These are phyloP conservation scores for Helenozyma rhizophorensis DNA, from an alignment of 805 yeast genomes.

Conservation along the genomic window DNA sequence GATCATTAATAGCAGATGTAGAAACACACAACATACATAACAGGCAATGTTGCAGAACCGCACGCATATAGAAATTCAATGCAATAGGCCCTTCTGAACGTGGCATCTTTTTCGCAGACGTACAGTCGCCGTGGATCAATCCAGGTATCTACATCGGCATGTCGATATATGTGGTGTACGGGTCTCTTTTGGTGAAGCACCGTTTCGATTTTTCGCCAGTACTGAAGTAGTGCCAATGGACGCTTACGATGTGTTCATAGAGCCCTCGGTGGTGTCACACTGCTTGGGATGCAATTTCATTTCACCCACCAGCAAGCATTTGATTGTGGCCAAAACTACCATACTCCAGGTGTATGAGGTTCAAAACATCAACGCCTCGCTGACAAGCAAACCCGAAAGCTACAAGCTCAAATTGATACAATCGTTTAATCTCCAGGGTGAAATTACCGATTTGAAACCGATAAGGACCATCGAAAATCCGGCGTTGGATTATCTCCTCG, in stretches of 20 bases:
- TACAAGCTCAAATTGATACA: constrained; percentile 36
- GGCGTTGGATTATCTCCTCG: constrained; percentile 53
- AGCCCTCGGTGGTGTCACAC: constrained; percentile 69
- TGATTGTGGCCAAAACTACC: constrained; percentile 69
- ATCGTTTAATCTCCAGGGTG: constrained; percentile 73
- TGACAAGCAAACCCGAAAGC: constrained; percentile 6
- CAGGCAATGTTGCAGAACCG: too few relatives aligned
- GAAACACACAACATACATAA: too few relatives aligned
- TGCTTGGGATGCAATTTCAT: constrained; percentile 52
- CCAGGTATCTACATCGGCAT: too few relatives aligned
- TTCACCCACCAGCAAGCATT: constrained; percentile 41
- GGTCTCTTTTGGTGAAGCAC: too few relatives aligned
- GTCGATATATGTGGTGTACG: too few relatives aligned
- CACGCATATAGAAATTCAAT: too few relatives aligned
- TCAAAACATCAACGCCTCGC: constrained; percentile 18
- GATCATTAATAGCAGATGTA: too few relatives aligned
- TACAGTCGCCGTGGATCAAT: too few relatives aligned
- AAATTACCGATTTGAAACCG: constrained; percentile 52
- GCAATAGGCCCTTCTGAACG: too few relatives aligned
- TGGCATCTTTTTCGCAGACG: too few relatives aligned
- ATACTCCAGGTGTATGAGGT: constrained; percentile 59
- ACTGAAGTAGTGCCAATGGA: constrained; percentile 49
- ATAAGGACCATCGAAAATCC: constrained; percentile 46
- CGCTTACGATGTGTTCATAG: constrained; percentile 70
- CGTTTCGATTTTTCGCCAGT: too few relatives aligned